These are phyloP conservation scores for Orychophragmus violaceus DNA, from an alignment of 345 rosid species.

Conservation along the genomic window DNA sequence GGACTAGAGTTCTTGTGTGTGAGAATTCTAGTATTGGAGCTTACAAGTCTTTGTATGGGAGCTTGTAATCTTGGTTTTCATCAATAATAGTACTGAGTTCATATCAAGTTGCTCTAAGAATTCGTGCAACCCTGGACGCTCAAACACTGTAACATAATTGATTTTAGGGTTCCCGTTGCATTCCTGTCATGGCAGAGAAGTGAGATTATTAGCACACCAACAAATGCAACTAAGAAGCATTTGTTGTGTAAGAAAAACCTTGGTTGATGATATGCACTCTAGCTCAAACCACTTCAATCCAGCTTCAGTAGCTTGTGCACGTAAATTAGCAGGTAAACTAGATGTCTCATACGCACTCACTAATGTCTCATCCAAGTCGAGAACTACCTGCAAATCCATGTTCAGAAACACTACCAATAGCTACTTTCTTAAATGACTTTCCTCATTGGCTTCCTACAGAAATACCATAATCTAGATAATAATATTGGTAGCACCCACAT, in stretches of 20 bases:
- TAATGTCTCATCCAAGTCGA: conserved; percentile 83
- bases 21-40: no score
- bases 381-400: conserved; percentile 59
- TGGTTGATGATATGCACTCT: conserved; percentile 72
- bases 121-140: conserved; percentile 82
- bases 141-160: conserved; percentile 72
- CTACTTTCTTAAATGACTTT: not conserved
- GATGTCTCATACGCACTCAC: conserved; percentile 27
- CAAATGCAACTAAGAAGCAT: not conserved
- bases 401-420: not conserved
- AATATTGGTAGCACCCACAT: not conserved
- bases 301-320: conserved; percentile 55
- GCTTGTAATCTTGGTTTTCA: no score
- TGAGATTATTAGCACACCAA: conserved; percentile 3
- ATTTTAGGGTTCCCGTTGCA: conserved; percentile 58
- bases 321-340: conserved; percentile 50
- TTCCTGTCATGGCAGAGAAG: conserved; percentile 46
- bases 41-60: no score
- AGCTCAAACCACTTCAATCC: conserved; percentile 83
- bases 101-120: conserved; percentile 63
- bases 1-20: no score
- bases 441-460: not conserved
- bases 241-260: conserved; percentile 41
- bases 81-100: no score
- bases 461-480: no score